phyloP scores from a whole-genome alignment of 495 filamentous ascomycete species.

The Platismatia glauca region DNA sequence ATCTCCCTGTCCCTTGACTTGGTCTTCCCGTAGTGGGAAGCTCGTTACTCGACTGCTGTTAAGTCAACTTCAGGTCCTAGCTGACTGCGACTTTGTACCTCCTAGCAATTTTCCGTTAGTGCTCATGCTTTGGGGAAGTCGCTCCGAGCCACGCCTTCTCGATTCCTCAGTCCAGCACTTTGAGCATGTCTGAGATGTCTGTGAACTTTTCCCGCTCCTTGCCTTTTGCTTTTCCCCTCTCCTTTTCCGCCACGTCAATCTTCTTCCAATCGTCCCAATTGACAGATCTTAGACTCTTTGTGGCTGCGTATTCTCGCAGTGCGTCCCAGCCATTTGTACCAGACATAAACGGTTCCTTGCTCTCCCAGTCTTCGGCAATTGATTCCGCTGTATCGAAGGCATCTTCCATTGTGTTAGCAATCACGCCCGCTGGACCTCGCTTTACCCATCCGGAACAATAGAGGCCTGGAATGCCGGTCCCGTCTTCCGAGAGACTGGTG shows the following conservation, averaged over 20 bases:
- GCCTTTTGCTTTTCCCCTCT: conserved; percentile 53
- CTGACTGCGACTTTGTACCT: background rate
- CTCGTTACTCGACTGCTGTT: background rate
- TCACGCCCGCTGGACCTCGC: conserved; percentile 87
- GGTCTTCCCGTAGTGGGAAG: background rate
- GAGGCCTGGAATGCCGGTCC: conserved; percentile 55
- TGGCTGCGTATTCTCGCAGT: conserved; percentile 47
- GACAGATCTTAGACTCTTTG: conserved; percentile 48
- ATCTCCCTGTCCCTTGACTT: background rate
- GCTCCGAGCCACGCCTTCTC: background rate
- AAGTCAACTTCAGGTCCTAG: background rate
- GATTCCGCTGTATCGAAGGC: conserved; percentile 83
- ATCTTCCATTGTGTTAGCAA: conserved; percentile 92
- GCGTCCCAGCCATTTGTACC: conserved; percentile 65
- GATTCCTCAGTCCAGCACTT: conserved; percentile 40
- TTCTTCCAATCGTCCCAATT: conserved; percentile 78
- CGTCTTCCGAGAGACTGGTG: conserved; percentile 31
- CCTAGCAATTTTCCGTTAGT: background rate
- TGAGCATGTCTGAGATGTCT: conserved; percentile 69
- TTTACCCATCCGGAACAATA: conserved; percentile 98
- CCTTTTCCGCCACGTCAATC: conserved; percentile 72
- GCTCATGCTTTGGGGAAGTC: background rate
- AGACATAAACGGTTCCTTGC: conserved; percentile 38
- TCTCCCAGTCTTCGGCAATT: conserved; percentile 61
- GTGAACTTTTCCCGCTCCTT: conserved; percentile 83